Evolutionary conservation across 2,329 filamentous ascomycete species (phyloP).

Genomic region (Monosporascus sp.): DNA sequence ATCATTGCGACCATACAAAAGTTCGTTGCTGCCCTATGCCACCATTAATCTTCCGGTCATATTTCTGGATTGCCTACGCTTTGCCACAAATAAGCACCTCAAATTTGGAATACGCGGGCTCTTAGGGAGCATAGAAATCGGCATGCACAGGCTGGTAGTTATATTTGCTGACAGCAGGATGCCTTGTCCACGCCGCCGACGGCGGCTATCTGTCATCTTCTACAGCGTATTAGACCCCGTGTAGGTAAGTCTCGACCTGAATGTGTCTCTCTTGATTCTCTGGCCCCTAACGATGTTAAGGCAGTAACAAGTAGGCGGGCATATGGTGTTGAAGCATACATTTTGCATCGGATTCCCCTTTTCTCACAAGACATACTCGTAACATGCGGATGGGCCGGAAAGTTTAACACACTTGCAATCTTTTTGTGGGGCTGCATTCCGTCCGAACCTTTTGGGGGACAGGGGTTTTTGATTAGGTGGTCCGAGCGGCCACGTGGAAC

Average conservation of each 20-base stretch:
- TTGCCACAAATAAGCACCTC: too few relatives aligned
- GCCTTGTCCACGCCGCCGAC: too few relatives aligned
- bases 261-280: background rate
- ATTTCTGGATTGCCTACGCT: too few relatives aligned
- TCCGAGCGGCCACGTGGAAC: background rate
- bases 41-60: background rate
- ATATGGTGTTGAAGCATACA: too few relatives aligned
- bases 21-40: background rate
- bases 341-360: too few relatives aligned
- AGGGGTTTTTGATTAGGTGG: background rate
- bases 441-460: background rate
- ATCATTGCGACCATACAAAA: background rate
- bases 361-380: too few relatives aligned
- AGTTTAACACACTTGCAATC: background rate
- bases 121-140: too few relatives aligned
- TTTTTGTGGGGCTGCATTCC: background rate
- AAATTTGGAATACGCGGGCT: too few relatives aligned
- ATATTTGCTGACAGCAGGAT: background rate
- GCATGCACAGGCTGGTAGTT: background rate
- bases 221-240: background rate
- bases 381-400: too few relatives aligned
- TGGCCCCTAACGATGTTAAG: too few relatives aligned
- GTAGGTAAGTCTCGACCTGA: background rate
- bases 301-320: too few relatives aligned
- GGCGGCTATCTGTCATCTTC: background rate